A percentile compares a stretch with the other conserved stretches of the same genome.
These are phyloP conservation scores for Geosmithia flava DNA, from an alignment of 2,329 filamentous ascomycete species.

Conservation along the genomic window DNA sequence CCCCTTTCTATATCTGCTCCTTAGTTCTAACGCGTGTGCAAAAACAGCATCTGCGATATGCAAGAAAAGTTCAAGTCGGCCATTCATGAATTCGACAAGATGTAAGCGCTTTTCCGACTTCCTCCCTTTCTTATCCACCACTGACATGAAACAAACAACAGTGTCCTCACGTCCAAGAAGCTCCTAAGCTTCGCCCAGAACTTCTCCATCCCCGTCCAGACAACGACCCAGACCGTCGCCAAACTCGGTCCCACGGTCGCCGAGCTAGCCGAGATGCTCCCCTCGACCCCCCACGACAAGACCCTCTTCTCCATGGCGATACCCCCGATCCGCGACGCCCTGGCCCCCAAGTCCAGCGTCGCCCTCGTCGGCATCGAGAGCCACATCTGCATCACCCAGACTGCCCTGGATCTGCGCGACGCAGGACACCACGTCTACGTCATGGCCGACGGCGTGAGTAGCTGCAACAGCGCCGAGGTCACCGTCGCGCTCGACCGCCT, in stretches of 20 bases:
- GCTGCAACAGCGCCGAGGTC: slow-evolving; percentile 74
- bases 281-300: slow-evolving; percentile 61
- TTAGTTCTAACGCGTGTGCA: not conserved
- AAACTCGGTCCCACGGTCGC: slow-evolving; percentile 71
- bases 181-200: slow-evolving; percentile 51
- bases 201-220: slow-evolving; percentile 66
- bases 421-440: slow-evolving; percentile 75
- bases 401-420: slow-evolving; percentile 65
- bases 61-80: slow-evolving; percentile 83
- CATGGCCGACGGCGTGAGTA: slow-evolving; percentile 80
- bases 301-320: slow-evolving; percentile 82
- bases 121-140: not conserved
- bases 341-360: slow-evolving; percentile 33
- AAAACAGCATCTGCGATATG: slow-evolving; percentile 75
- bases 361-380: slow-evolving; percentile 84
- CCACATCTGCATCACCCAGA: slow-evolving; percentile 93
- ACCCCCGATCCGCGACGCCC: slow-evolving; percentile 38
- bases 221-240: slow-evolving; percentile 72
- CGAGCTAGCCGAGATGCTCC: slow-evolving; percentile 48
- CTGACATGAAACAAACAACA: slow-evolving; percentile 15
- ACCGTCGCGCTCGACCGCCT: slow-evolving; percentile 66
- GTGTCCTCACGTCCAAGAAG: slow-evolving; percentile 55
- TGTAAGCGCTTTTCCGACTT: slow-evolving; percentile 35
- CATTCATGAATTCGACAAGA: slow-evolving; percentile 75
- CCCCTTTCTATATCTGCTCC: not conserved